Evolutionary conservation across 176 grass and related monocot species (phyloP).

Genomic region (Oryza longistaminata): DNA sequence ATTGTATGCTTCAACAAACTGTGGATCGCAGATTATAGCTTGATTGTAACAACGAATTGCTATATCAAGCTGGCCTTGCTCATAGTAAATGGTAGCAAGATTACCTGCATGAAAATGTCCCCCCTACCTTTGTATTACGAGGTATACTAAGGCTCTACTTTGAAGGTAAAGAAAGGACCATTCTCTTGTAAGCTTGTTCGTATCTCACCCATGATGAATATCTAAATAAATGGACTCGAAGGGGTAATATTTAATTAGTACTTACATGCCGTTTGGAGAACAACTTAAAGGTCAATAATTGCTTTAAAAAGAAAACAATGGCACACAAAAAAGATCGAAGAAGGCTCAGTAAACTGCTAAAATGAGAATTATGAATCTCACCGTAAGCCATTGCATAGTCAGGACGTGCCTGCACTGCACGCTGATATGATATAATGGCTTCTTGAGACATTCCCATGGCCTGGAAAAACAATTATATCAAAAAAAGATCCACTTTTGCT

Average conservation of each 20-base stretch:
- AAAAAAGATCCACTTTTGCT: constrained; percentile 32
- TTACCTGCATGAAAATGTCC: constrained; percentile 81
- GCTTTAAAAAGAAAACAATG: neutral
- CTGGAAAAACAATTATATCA: constrained; percentile 45
- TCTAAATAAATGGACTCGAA: constrained; percentile 53
- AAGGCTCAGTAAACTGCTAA: neutral
- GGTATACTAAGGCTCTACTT: constrained; percentile 52
- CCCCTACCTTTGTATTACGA: constrained; percentile 64
- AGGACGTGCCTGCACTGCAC: constrained; percentile 77
- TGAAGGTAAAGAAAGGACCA: constrained; percentile 59
- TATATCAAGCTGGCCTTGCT: constrained; percentile 88
- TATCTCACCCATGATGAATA: constrained; percentile 50
- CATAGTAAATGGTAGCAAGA: constrained; percentile 83
- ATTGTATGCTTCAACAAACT: constrained; percentile 80
- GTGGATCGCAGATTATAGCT: constrained; percentile 73
- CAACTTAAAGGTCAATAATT: constrained; percentile 1
- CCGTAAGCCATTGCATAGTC: constrained; percentile 91
- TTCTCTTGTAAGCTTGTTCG: constrained; percentile 57
- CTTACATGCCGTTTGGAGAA: constrained; percentile 27
- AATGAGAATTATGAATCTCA: constrained; percentile 43
- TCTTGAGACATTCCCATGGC: constrained; percentile 90
- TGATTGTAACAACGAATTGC: constrained; percentile 84
- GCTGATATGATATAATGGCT: constrained; percentile 90
- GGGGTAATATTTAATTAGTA: constrained; percentile 47
- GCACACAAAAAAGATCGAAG: neutral